Evolutionary conservation across 495 filamentous ascomycete species (phyloP), one percentile per base, ranked within the genome.

Genomic region (Hypoxylon rickii): DNA sequence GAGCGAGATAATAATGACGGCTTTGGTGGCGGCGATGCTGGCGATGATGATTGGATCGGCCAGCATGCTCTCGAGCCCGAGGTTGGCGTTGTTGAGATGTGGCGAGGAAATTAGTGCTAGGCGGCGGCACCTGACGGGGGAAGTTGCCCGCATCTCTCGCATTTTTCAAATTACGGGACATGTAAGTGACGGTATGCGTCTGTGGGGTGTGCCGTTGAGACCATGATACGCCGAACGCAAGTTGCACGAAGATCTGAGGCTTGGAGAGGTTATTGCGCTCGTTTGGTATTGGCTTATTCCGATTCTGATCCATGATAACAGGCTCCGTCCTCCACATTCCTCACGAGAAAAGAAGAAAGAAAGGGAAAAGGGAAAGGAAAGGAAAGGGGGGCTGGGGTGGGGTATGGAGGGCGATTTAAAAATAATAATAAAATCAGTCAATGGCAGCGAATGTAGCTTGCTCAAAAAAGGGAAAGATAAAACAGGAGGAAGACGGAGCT

Each of bases 141-240:
- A 73, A 73, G 26, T 63, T 53, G 2, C 73, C 69, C 3, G 68
- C 52, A 8, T 67, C 46, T 45, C 60, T 59, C 18, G 72, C 63
- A 19, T 72, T 72, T 40, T 76, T 72, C 42, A 69, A 17, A 39
- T 65, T 64, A 39, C 70, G 67, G 18, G 76, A 79, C 40, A 70
- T 67, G 51, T 72, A 79, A 22, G 72, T 77, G 46, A 77, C 11
- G 31, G 73, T 72, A 55, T 75, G 76, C 31, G 63, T 71, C 45
- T 70, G 73, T 11, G 72, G 67, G 2, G 65, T 45, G 20, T 73
- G 67, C 17, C 67, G 70, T 11, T 58, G 52, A 33, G 63, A 63
- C 72, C 71, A 79, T 1, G 75, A 78, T 17, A 79, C 62, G 24
- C 75, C 70, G 26, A 77, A 76, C 46, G 74, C 73, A 48, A 79